Base-by-base conservation (phyloP, 2,329 filamentous ascomycete genomes). In the Pseudohalonectria lignicola region DNA sequence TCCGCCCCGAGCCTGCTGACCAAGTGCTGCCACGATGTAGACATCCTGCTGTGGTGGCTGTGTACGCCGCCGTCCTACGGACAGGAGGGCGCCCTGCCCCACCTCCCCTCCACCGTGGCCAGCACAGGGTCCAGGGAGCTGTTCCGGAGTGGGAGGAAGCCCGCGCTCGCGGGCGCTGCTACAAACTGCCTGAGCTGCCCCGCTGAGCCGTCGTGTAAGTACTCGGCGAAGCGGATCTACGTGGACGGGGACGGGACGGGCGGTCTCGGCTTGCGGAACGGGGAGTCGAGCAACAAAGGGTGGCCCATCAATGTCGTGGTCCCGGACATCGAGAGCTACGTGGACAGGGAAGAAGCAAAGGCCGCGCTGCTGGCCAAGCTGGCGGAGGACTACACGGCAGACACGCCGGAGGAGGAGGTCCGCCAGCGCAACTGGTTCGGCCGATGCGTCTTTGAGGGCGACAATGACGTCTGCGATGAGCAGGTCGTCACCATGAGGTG, bases 11-110 rank as follows among this genome's bases (percentile, higher is more conserved):
- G 84, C 1, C 68, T 98, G 2, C 69, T 98, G 21, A 94, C 90
- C 3, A 98, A 96, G 61, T 93, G 86, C 42, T 96, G 92, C 49
- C 92, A 98, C 52, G 92, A 98, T 49, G 84, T 98, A 36, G 92
- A 98, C 53, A 76, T 96, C 41, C 63, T 96, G 4, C 66, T 96
- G 13, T 98, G 92, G 92, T 64, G 96, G 34, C 70, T 96, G 10
- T 90, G 81, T 53, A 86, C 84, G 1, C 84, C 86, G 0, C 57
- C 71, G 0, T 54, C 55, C 12, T 61, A 59, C 39, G 56, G 64
- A 1, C 61, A 64, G 11, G 49, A 59, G 2, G 57, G 58, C 7
- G 56, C 59, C 11, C 45, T 47, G 18, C 72, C 82, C 0, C 88
- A 95, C 56, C 66, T 90, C 1, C 90, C 90, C 0, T 69, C 75